Evolutionary conservation across 1,139 yeast genomes (phyloP).

Genomic region (Zygosaccharomyces sapae): DNA sequence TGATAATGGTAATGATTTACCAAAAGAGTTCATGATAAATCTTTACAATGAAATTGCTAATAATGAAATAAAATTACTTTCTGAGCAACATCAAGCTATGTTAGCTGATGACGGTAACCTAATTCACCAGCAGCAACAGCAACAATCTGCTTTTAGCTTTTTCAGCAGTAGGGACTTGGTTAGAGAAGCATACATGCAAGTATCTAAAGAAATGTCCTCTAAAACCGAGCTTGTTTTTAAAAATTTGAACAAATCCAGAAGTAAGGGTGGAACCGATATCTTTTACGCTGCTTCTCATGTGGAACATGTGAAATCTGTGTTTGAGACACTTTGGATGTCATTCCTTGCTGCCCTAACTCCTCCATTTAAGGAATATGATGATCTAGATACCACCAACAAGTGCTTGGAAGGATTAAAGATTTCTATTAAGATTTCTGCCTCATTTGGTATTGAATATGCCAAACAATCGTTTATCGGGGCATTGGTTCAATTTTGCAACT

Average conservation of each 20-base stretch:
- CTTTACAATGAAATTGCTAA: constrained; percentile 72
- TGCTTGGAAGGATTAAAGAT: constrained; percentile 84
- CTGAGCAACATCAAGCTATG: constrained; percentile 92
- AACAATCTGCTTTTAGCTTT: constrained; percentile 52
- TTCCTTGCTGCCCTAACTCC: constrained; percentile 90
- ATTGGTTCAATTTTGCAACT: constrained; percentile 77
- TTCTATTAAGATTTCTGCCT: constrained; percentile 77
- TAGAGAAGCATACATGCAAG: constrained; percentile 85
- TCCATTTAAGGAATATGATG: constrained; percentile 86
- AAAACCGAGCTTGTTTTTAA: constrained; percentile 86
- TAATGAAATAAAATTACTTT: constrained; percentile 83
- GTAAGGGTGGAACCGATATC: constrained; percentile 30
- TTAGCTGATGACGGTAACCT: constrained; percentile 57
- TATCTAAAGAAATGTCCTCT: constrained; percentile 83
- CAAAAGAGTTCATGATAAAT: constrained; percentile 61
- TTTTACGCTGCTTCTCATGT: constrained; percentile 65
- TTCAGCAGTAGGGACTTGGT: constrained; percentile 73
- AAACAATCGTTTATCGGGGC: constrained; percentile 88
- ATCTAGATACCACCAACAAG: constrained; percentile 60
- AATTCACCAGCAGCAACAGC: constrained; percentile 38
- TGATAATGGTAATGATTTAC: constrained; percentile 83
- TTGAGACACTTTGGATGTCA: constrained; percentile 96
- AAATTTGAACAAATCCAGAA: constrained; percentile 52
- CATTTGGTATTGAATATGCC: constrained; percentile 80
- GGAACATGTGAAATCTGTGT: constrained; percentile 88